Conservation (phyloP, 2,329 filamentous ascomycete genomes). For the Nigrospora oryzae region DNA sequence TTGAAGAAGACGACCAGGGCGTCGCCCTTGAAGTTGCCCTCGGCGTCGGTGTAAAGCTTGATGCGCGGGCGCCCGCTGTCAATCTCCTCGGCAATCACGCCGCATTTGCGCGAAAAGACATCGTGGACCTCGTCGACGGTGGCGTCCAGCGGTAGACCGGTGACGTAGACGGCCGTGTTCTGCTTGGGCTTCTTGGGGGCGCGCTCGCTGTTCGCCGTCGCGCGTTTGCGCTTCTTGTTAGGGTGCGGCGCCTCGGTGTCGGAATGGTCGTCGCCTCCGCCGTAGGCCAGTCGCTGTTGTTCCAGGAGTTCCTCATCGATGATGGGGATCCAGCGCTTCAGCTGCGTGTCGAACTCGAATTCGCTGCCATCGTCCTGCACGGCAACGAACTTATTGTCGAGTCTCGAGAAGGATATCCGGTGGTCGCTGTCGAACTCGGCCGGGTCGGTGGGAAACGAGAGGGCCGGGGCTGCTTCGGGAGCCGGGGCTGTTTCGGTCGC, state of each 20-base stretch:
- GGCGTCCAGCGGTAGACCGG: conserved; percentile 73
- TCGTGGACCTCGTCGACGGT: conserved; percentile 74
- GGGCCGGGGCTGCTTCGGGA: conserved; percentile 10
- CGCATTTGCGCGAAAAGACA: conserved; percentile 75
- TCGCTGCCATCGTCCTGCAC: conserved; percentile 80
- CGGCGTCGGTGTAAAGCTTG: conserved; percentile 80
- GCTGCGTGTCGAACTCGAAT: conserved; percentile 68
- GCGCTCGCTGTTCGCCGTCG: conserved; percentile 13
- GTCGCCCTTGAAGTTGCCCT: conserved; percentile 86
- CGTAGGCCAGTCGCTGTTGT: conserved; percentile 22
- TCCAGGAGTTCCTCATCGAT: conserved; percentile 30
- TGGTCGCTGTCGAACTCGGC: conserved; percentile 68
- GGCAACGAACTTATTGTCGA: conserved; percentile 73
- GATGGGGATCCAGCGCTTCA: conserved; percentile 68
- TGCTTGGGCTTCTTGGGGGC: conserved; percentile 45
- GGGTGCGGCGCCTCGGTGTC: conserved; percentile 20
- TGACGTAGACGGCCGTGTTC: conserved; percentile 90
- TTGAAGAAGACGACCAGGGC: conserved; percentile 92
- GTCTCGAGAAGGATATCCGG: conserved; percentile 78
- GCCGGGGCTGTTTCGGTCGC: background rate
- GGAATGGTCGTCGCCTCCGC: conserved; percentile 19
- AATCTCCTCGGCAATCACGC: conserved; percentile 89
- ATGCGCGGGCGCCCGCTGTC: conserved; percentile 82
- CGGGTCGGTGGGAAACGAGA: conserved; percentile 47
- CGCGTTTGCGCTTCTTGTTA: conserved; percentile 30